A percentile compares a stretch with the other conserved stretches of the same genome.
These are phyloP conservation scores for Tetrahymena thermophila DNA, from an alignment of 73 alveolate genomes.

Conservation along the genomic window DNA sequence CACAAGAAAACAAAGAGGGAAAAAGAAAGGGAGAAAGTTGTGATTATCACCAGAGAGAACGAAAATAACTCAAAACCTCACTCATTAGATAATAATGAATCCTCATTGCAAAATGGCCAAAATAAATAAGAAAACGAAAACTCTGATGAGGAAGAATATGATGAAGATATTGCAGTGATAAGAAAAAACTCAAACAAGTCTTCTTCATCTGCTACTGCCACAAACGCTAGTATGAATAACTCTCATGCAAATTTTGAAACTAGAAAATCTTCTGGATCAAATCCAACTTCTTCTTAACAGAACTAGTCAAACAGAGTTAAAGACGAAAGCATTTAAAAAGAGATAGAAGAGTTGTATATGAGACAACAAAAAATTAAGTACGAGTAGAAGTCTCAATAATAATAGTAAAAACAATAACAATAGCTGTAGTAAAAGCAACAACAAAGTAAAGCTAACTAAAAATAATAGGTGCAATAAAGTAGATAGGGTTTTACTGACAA, in stretches of 20 bases:
- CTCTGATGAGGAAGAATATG: neutral
- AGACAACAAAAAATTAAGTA: neutral
- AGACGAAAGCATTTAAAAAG: neutral
- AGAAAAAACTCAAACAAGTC: neutral
- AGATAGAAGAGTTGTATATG: neutral
- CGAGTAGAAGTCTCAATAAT: neutral
- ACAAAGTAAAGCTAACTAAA: neutral
- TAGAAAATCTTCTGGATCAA: neutral
- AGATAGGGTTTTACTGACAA: neutral
- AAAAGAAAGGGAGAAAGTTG: neutral
- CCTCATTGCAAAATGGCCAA: neutral
- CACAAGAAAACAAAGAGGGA: neutral
- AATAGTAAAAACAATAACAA: neutral
- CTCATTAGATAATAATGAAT: neutral
- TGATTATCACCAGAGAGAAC: neutral
- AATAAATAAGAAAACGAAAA: neutral
- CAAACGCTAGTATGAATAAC: neutral
- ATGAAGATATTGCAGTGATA: neutral
- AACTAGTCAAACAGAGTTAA: neutral
- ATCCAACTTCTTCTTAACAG: neutral
- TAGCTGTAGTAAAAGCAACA: neutral
- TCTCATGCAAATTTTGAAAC: neutral
- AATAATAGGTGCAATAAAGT: no score
- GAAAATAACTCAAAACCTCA: neutral
- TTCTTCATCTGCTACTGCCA: neutral